Base-by-base conservation (phyloP, 257 asterid species). In the Perilla frutescens region DNA sequence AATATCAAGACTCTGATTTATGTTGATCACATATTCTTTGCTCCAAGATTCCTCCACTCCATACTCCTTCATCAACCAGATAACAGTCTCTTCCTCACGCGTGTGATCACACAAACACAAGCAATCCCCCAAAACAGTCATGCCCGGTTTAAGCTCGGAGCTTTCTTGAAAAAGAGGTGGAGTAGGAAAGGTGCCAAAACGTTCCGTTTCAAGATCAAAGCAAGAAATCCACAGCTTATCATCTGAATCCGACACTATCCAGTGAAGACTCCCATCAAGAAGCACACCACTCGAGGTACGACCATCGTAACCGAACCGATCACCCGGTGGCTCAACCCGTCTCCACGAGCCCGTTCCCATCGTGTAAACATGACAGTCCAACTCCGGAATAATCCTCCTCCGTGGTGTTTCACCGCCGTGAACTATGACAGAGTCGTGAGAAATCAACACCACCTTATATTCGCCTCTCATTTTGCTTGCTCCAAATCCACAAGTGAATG, bases 401-500 rank as follows among this genome's bases (percentile, higher is more conserved):
- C 26, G 26, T 1, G 7, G 49, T 2, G 14, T 12, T 0, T 47
- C 12, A 2, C 5, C 15, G 4, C 32, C 67, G 2, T 39, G 68
- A 31, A 60, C 61, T 2, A 41, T 44, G 4, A 41, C 56, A 9
- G 31, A 45, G 5, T 68, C 77, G 0, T 73, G 75, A 6, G 41
- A 73, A 65, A 72, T 65, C 68, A 73, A 34, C 9, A 82, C 87
- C 15, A 79, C 53, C 40, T 82, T 82, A 56, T 79, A 61, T 13
- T 75, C 60, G 31, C 78, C 75, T 7, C 36, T 76, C 4, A 11
- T 9, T 26, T 41, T 36, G 76, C 86, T 81, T 10, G 53, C 72
- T 5, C 92, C 90, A 8, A 87, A 81, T 49, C 92, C 90, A 6
- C 77, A 81, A 0, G 77, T 66, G 32, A 62, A 66, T 11, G 29